phyloP scores from a whole-genome alignment of 257 asterid genomes.

The Salvia rosmarinus region DNA sequence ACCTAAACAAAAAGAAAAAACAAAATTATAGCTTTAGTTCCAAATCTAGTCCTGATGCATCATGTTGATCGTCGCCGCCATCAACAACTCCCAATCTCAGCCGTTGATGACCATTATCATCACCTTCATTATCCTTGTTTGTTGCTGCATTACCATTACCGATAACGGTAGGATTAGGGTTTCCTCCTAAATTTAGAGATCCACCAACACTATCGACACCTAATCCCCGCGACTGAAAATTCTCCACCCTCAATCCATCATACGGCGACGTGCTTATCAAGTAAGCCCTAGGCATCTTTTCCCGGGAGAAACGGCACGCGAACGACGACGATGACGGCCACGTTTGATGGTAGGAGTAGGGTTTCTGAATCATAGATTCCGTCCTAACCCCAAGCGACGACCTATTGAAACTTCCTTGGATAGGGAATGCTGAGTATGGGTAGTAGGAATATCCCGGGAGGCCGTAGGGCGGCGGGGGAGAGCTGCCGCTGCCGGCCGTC shows the following conservation, averaged over 20 bases:
- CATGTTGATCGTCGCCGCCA: conserved; percentile 26
- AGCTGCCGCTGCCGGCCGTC: conserved; percentile 10
- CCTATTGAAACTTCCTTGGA: conserved; percentile 37
- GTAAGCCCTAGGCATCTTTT: conserved; percentile 36
- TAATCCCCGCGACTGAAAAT: conserved; percentile 32
- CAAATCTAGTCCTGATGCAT: conserved; percentile 54
- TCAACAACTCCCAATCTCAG: conserved; percentile 21
- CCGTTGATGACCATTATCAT: neutral
- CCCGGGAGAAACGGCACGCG: conserved; percentile 30
- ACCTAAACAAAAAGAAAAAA: neutral
- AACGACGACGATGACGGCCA: conserved; percentile 35
- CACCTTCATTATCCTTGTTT: conserved; percentile 27
- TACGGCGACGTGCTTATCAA: conserved; percentile 36
- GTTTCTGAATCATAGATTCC: conserved; percentile 50
- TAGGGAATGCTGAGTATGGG: conserved; percentile 39
- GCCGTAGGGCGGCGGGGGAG: conserved; percentile 37
- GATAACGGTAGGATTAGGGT: conserved; percentile 23
- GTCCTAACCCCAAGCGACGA: conserved; percentile 51
- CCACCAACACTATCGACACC: conserved; percentile 35
- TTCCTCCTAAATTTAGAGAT: conserved; percentile 33
- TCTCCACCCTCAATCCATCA: conserved; percentile 33
- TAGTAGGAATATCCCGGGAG: conserved; percentile 48
- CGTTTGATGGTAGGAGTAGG: conserved; percentile 37
- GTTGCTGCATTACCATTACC: neutral
- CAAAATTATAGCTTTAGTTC: conserved; percentile 47